Conservation (phyloP, 2,329 filamentous ascomycete genomes). For the Diplocarpon rosae region DNA sequence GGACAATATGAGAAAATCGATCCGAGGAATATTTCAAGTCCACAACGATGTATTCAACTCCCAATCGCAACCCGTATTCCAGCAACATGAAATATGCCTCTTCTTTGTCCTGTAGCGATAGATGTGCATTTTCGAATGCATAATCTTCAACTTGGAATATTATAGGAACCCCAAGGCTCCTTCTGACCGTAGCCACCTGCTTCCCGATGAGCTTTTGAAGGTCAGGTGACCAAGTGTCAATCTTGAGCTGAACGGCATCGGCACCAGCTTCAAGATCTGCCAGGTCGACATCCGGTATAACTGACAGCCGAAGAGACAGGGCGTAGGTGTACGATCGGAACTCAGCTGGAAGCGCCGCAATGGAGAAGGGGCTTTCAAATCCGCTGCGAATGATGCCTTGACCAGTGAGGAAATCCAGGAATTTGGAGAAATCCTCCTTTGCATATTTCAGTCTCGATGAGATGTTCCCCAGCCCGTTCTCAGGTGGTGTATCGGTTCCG, state of each 20-base stretch:
- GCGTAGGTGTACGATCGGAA: constrained; percentile 55
- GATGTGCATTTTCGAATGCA: constrained; percentile 19
- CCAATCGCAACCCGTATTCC: constrained; percentile 52
- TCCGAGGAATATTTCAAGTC: constrained; percentile 44
- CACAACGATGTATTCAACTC: constrained; percentile 46
- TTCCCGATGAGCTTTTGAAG: constrained; percentile 39
- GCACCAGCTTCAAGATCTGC: constrained; percentile 44
- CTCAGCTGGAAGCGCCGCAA: constrained; percentile 47
- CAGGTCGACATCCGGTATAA: constrained; percentile 42
- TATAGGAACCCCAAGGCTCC: constrained; percentile 44
- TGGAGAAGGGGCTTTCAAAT: constrained; percentile 48
- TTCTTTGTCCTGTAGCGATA: constrained; percentile 19
- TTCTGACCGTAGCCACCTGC: constrained; percentile 45
- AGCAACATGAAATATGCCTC: constrained; percentile 44
- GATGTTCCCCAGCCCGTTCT: constrained; percentile 34
- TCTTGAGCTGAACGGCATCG: constrained; percentile 48
- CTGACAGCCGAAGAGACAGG: constrained; percentile 47
- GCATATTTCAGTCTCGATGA: constrained; percentile 39
- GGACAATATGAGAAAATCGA: constrained; percentile 34
- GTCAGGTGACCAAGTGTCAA: constrained; percentile 44
- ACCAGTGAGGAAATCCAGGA: constrained; percentile 46
- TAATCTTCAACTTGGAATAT: constrained; percentile 46
- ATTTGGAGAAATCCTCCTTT: constrained; percentile 49
- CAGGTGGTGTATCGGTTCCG: constrained; percentile 29
- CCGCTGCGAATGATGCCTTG: constrained; percentile 39